Conservation (phyloP, 305 asterid species). For the Fraxinus xanthoxyloides region DNA sequence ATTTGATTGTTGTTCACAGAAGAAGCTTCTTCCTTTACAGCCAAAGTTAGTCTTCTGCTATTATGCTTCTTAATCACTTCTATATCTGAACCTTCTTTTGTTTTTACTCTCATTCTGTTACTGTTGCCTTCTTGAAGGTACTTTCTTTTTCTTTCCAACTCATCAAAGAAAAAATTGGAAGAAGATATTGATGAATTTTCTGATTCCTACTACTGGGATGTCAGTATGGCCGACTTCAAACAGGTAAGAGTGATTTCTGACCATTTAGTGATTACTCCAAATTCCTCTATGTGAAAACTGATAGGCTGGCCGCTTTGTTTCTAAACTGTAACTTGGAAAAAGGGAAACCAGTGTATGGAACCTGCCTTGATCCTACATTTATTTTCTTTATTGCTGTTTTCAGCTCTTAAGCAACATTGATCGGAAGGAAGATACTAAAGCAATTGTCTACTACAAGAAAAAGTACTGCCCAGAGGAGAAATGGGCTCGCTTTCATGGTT, state of each 20-base stretch:
- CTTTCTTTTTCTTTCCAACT: constrained; percentile 72
- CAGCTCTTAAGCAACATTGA: constrained; percentile 60
- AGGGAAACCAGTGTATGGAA: constrained; percentile 3
- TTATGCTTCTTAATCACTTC: constrained; percentile 7
- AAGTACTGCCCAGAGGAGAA: constrained; percentile 70
- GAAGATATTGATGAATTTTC: constrained; percentile 80
- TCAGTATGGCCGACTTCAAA: constrained; percentile 53
- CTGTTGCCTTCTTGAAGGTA: constrained; percentile 43
- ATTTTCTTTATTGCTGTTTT: constrained; percentile 24
- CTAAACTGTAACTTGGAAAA: background rate
- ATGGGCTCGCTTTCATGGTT: constrained; percentile 80
- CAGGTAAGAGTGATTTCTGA: constrained; percentile 45
- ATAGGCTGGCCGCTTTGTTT: constrained; percentile 12
- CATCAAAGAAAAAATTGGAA: constrained; percentile 65
- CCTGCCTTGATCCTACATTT: constrained; percentile 17
- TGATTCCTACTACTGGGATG: constrained; percentile 70
- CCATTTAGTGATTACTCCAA: constrained; percentile 8
- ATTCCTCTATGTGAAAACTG: constrained; percentile 14
- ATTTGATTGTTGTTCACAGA: constrained; percentile 69
- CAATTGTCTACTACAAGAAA: constrained; percentile 58
- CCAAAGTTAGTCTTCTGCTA: constrained; percentile 54
- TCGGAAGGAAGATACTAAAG: constrained; percentile 41
- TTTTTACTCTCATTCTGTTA: constrained; percentile 11
- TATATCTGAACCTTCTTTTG: background rate
- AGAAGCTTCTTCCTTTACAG: constrained; percentile 72